These are phyloP conservation scores for Babesia caballi DNA, from an alignment of 169 alveolate genomes.

Conservation along the genomic window DNA sequence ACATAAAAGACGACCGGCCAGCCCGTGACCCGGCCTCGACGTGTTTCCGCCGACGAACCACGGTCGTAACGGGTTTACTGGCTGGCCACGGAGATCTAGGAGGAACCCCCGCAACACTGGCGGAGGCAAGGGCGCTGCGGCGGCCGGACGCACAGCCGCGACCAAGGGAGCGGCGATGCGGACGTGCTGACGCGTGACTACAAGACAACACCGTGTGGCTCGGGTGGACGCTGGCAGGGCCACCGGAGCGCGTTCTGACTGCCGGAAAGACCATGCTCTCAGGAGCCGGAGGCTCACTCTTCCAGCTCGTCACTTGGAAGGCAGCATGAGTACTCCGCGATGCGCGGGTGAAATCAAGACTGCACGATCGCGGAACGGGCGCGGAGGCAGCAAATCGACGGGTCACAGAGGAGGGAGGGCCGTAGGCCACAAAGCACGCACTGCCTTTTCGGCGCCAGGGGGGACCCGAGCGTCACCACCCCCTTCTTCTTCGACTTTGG, in stretches of 20 bases:
- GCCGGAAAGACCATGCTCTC: not conserved
- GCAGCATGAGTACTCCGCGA: not conserved
- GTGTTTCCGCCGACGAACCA: too few relatives aligned
- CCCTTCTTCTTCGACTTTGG: too few relatives aligned
- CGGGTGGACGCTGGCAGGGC: too few relatives aligned
- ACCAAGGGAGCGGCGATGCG: slow-evolving; percentile 3
- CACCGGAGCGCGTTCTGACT: not conserved
- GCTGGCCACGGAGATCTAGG: too few relatives aligned
- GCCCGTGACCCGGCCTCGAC: too few relatives aligned
- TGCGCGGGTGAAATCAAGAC: not conserved
- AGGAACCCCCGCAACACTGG: too few relatives aligned
- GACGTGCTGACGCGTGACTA: not conserved
- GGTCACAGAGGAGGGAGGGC: not conserved
- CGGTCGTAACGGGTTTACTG: too few relatives aligned
- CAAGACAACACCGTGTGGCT: not conserved
- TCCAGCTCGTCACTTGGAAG: not conserved
- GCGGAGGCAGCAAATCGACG: not conserved
- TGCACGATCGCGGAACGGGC: not conserved
- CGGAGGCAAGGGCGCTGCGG: not conserved
- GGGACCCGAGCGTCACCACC: too few relatives aligned
- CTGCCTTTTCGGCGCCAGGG: too few relatives aligned
- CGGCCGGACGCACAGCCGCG: slow-evolving; percentile 9
- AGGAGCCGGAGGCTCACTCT: not conserved
- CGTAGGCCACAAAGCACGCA: too few relatives aligned
- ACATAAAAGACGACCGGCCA: too few relatives aligned